Percentiles rank a stretch among this genome's conserved stretches.
phyloP scores from a whole-genome alignment of 2,329 filamentous ascomycete genomes.

The Exophiala calicioides region DNA sequence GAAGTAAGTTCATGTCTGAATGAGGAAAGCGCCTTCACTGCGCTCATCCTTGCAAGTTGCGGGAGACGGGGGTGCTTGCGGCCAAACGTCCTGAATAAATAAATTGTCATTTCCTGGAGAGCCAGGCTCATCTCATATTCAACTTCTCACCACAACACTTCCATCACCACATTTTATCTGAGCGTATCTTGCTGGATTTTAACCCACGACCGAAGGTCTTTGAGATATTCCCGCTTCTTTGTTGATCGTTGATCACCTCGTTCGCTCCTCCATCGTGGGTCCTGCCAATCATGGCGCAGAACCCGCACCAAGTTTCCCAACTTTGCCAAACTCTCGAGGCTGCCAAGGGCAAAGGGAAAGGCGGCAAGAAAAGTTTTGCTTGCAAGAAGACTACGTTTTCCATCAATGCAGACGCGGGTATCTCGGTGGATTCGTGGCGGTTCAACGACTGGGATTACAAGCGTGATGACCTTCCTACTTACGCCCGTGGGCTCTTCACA shows the following conservation, averaged over 20 bases:
- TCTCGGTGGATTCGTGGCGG: constrained; percentile 84
- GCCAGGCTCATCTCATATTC: too few species aligned
- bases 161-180: too few species aligned
- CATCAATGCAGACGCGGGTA: constrained; percentile 64
- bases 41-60: background rate
- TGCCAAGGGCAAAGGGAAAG: constrained; percentile 52
- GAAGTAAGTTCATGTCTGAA: too few species aligned
- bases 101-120: too few species aligned
- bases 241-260: background rate
- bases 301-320: constrained; percentile 65
- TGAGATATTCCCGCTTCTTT: background rate
- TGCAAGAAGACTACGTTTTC: constrained; percentile 79
- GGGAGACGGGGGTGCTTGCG: too few species aligned
- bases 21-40: too few species aligned
- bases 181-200: too few species aligned
- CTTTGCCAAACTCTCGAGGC: constrained; percentile 67
- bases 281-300: constrained; percentile 62
- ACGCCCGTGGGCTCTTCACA: constrained; percentile 94
- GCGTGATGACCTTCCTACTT: constrained; percentile 78
- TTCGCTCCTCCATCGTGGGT: background rate
- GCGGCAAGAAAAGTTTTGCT: constrained; percentile 61
- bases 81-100: too few species aligned
- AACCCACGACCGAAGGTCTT: too few species aligned
- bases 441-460: constrained; percentile 98
- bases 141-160: too few species aligned